Percentiles rank a stretch among this genome's conserved stretches.
phyloP scores from a whole-genome alignment of 2,329 filamentous ascomycete species.

The Fonsecaea pedrosoi region DNA sequence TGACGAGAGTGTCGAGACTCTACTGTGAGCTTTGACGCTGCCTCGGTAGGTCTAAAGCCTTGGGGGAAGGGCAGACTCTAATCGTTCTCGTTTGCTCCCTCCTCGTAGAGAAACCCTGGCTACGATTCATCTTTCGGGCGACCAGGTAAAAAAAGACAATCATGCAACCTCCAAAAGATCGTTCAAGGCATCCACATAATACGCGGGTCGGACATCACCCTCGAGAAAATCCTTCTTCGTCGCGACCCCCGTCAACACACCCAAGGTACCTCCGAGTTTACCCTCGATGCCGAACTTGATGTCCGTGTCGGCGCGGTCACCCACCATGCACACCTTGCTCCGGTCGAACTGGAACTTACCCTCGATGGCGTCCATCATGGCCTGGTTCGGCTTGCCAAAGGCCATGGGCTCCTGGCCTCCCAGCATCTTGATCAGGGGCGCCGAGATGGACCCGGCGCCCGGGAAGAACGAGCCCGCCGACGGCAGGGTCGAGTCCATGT shows the following conservation, averaged over 20 bases:
- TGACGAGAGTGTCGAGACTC: constrained; percentile 23
- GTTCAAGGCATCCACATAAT: constrained; percentile 82
- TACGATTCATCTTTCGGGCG: not conserved
- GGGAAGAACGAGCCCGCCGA: constrained; percentile 84
- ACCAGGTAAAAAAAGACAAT: not conserved
- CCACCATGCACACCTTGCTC: constrained; percentile 89
- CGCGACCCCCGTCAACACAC: constrained; percentile 87
- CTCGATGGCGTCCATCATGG: constrained; percentile 99
- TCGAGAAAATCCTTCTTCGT: constrained; percentile 82
- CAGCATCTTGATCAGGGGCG: constrained; percentile 77
- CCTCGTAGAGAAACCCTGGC: not conserved
- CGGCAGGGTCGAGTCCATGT: constrained; percentile 88
- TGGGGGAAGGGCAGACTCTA: not conserved
- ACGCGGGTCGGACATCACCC: constrained; percentile 74
- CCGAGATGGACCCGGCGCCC: constrained; percentile 82
- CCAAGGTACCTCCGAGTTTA: constrained; percentile 85
- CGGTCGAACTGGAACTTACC: constrained; percentile 92
- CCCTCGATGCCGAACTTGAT: constrained; percentile 95
- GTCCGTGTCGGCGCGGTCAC: constrained; percentile 91
- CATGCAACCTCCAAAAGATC: constrained; percentile 64
- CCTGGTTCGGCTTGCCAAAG: constrained; percentile 93
- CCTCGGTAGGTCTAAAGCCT: not conserved
- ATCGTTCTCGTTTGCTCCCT: not conserved
- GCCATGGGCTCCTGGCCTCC: constrained; percentile 70
- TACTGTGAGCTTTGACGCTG: constrained; percentile 25